Percentiles rank a stretch among this genome's conserved stretches.
These are phyloP conservation scores for Cyberlindnera suaveolens DNA, from an alignment of 805 yeast genomes.

Conservation along the genomic window DNA sequence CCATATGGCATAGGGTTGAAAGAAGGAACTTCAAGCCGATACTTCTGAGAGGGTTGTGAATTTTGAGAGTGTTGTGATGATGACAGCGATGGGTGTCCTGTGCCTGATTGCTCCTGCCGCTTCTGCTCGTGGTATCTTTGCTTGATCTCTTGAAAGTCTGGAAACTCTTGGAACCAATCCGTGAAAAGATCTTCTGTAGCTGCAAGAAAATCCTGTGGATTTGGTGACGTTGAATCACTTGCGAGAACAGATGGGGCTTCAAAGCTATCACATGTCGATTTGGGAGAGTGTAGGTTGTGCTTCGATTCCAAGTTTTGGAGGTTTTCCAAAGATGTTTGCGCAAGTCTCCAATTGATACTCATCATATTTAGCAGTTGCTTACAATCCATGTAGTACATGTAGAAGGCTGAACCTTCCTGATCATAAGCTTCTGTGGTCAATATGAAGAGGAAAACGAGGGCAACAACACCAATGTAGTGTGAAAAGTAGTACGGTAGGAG, in stretches of 20 bases:
- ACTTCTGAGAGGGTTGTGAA: no score
- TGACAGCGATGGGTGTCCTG: no score
- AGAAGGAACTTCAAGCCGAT: no score
- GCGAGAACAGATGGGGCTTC: no score
- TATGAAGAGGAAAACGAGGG: slow-evolving; percentile 8
- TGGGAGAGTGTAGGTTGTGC: background rate
- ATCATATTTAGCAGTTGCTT: background rate
- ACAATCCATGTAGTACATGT: background rate
- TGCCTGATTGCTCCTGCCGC: background rate
- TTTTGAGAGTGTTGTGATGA: no score
- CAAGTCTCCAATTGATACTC: slow-evolving; percentile 1
- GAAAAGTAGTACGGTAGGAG: slow-evolving; percentile 14
- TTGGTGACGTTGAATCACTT: no score
- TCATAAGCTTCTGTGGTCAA: background rate
- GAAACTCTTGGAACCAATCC: background rate
- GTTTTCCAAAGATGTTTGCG: background rate
- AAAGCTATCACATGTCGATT: no score
- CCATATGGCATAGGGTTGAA: no score
- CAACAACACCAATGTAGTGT: slow-evolving; percentile 5
- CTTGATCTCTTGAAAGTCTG: background rate
- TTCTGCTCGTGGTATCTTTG: background rate
- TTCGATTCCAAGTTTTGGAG: slow-evolving; percentile 1
- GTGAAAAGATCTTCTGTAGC: background rate
- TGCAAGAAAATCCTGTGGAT: no score
- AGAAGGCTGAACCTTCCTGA: background rate